These are phyloP conservation scores for Starmerella gropengiesseri DNA, from an alignment of 805 yeast genomes.

Conservation along the genomic window DNA sequence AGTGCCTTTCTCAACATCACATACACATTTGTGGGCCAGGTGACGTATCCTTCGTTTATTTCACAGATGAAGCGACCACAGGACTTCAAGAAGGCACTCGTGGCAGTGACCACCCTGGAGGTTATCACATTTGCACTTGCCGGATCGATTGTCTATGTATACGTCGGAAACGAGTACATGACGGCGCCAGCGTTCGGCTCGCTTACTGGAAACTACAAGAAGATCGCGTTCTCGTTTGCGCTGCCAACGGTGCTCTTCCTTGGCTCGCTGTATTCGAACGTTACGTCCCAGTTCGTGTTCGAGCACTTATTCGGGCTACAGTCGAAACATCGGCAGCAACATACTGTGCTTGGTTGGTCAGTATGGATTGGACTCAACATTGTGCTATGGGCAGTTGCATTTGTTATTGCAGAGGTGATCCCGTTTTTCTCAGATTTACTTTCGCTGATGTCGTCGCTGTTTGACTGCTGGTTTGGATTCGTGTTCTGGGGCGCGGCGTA, in stretches of 20 bases:
- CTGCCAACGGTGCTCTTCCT: slow-evolving; percentile 43
- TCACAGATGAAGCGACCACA: slow-evolving; percentile 47
- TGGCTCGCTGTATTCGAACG: slow-evolving; percentile 46
- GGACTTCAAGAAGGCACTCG: slow-evolving; percentile 48
- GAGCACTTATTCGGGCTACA: slow-evolving; percentile 35
- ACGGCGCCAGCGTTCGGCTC: slow-evolving; percentile 54
- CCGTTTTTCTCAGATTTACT: slow-evolving; percentile 53
- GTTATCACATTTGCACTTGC: slow-evolving; percentile 41
- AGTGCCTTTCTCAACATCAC: slow-evolving; percentile 48
- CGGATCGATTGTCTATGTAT: slow-evolving; percentile 49
- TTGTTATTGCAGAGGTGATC: slow-evolving; percentile 50
- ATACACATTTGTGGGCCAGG: slow-evolving; percentile 55
- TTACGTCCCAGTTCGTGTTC: slow-evolving; percentile 44
- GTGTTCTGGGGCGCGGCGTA: slow-evolving; percentile 53
- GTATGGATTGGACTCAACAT: slow-evolving; percentile 40
- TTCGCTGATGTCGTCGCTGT: slow-evolving; percentile 48
- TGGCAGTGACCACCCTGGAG: slow-evolving; percentile 42
- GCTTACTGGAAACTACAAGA: slow-evolving; percentile 37
- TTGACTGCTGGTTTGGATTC: slow-evolving; percentile 58
- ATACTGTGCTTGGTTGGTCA: slow-evolving; percentile 44
- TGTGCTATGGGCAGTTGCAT: slow-evolving; percentile 42
- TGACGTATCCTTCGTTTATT: slow-evolving; percentile 52
- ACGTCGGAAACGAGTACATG: slow-evolving; percentile 43
- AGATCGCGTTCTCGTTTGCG: slow-evolving; percentile 49
- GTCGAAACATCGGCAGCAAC: slow-evolving; percentile 37